Evolutionary conservation across 2,329 filamentous ascomycete species (phyloP).

Genomic region (Penicillium digitatum): DNA sequence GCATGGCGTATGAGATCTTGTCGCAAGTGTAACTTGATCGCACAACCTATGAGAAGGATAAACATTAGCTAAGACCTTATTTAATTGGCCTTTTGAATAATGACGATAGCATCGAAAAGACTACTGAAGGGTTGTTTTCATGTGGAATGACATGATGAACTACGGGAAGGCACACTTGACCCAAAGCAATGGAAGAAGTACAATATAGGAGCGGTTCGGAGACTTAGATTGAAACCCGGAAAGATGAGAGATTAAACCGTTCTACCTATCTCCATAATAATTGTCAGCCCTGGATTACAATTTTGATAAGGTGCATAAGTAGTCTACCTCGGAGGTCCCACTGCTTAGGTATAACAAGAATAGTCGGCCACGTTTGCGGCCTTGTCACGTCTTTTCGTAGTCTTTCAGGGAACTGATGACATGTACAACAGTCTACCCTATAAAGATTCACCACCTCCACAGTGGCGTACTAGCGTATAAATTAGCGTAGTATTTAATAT

Average conservation of each 20-base stretch:
- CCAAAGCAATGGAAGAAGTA: conserved; percentile 12
- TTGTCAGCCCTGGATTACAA: no score
- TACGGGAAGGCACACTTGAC: conserved; percentile 11
- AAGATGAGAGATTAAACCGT: neutral
- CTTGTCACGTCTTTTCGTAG: no score
- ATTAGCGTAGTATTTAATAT: no score
- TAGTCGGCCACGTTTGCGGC: no score
- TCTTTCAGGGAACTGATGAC: no score
- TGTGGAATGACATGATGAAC: conserved; percentile 14
- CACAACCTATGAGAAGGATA: conserved; percentile 12
- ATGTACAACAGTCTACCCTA: no score
- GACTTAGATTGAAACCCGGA: neutral
- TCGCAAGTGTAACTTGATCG: conserved; percentile 10
- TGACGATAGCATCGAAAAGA: neutral
- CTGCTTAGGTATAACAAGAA: no score
- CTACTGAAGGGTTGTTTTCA: conserved; percentile 7
- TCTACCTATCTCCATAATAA: no score
- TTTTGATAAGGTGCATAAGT: no score
- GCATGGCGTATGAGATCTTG: conserved; percentile 9
- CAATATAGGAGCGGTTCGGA: neutral
- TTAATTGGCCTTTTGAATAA: conserved; percentile 8
- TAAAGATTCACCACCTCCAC: no score
- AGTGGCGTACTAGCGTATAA: no score
- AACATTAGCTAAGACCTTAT: conserved; percentile 5
- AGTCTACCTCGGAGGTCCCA: no score